Percentiles rank a stretch among this genome's conserved stretches.
Evolutionary conservation across 768 basidiomycete genomes (phyloP).

Genomic region (Chiua virens): DNA sequence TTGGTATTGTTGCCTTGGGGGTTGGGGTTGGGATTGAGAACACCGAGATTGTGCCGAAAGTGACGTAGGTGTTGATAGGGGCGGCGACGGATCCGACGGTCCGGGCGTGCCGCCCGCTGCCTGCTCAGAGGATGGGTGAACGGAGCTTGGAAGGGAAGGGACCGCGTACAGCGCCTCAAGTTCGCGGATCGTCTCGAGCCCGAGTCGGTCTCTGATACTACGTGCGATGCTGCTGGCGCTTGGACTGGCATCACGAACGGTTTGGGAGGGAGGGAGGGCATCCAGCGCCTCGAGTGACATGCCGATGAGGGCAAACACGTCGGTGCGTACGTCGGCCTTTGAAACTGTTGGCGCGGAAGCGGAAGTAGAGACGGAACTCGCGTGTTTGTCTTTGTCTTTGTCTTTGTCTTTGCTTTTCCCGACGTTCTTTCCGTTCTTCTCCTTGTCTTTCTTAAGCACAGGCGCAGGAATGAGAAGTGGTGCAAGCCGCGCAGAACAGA

Average conservation of each 20-base stretch:
- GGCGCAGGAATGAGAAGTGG: background rate
- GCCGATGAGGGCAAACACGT: conserved; percentile 25
- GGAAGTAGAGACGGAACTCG: background rate
- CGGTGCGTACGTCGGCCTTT: conserved; percentile 18
- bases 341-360: background rate
- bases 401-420: background rate
- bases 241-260: background rate
- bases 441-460: background rate
- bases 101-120: background rate
- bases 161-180: conserved; percentile 22
- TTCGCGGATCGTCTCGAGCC: conserved; percentile 29
- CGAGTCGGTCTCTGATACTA: conserved; percentile 22
- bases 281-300: conserved; percentile 20
- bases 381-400: conserved; percentile 2
- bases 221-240: background rate
- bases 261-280: conserved; percentile 1
- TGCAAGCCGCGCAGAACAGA: conserved; percentile 20
- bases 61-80: background rate
- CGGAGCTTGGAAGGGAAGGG: background rate
- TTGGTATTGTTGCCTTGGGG: background rate
- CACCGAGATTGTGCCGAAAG: background rate
- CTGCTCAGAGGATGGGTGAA: background rate
- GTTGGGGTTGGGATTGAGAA: background rate
- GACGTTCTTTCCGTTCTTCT: background rate
- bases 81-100: background rate